Evolutionary conservation across 1,284 basidiomycete species (phyloP).

Genomic region (Phellinidium pouzarii): DNA sequence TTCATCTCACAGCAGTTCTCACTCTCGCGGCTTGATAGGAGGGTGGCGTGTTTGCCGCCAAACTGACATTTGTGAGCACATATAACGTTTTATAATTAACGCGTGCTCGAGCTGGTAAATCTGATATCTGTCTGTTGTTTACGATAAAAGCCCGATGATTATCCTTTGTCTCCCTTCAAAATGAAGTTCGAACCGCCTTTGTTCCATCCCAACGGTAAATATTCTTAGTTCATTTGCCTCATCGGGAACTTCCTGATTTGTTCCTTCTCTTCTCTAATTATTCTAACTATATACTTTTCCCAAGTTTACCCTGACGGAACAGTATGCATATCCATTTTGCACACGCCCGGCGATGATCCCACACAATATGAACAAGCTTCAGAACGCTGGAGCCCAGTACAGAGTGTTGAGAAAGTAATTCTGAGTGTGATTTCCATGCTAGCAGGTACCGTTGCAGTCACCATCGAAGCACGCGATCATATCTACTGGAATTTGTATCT

Average conservation of each 20-base stretch:
- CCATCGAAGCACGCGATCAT: background rate
- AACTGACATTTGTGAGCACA: conserved; percentile 77
- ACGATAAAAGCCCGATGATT: conserved; percentile 69
- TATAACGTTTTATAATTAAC: background rate
- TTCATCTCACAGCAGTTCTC: background rate
- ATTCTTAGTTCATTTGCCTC: conserved; percentile 7
- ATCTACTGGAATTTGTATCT: conserved; percentile 19
- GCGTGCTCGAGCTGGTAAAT: background rate
- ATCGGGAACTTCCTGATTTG: background rate
- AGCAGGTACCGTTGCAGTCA: conserved; percentile 54
- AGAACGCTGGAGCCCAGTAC: conserved; percentile 97
- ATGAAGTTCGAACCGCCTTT: conserved; percentile 98
- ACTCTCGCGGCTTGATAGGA: conserved; percentile 46
- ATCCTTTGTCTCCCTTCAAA: conserved; percentile 93
- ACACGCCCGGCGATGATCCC: conserved; percentile 94
- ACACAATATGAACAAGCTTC: conserved; percentile 90
- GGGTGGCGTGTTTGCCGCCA: conserved; percentile 93
- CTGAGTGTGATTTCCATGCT: conserved; percentile 97
- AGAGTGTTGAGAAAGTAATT: conserved; percentile 94
- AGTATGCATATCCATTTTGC: conserved; percentile 98
- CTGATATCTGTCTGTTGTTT: conserved; percentile 9
- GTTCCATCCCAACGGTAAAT: conserved; percentile 94
- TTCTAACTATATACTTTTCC: conserved; percentile 7
- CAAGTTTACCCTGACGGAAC: conserved; percentile 89
- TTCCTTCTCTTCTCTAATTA: conserved; percentile 6